These are phyloP conservation scores for Ordospora pajunii DNA, from an alignment of 371 early-diverging fungal genomes.

Conservation along the genomic window DNA sequence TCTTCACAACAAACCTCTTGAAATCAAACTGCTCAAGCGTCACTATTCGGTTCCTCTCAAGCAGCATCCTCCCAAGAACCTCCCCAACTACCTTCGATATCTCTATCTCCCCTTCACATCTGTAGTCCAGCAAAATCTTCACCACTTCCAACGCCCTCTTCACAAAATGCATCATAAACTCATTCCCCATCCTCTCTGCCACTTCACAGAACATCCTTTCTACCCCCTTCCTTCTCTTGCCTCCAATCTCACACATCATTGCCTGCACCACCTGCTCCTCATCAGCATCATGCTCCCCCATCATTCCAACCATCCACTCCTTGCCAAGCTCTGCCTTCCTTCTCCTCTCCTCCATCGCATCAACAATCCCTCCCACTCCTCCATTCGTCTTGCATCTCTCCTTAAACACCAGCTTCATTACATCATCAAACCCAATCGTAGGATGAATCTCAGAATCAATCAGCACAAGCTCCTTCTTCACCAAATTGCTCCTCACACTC, in stretches of 20 bases:
- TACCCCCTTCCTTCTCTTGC: background rate
- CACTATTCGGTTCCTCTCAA: conserved; percentile 40
- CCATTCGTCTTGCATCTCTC: background rate
- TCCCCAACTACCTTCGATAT: conserved; percentile 32
- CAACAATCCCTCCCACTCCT: background rate
- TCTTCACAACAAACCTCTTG: conserved; percentile 36
- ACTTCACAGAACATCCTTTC: background rate
- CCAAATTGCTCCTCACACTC: conserved; percentile 25
- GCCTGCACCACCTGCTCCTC: background rate
- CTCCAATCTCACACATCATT: background rate
- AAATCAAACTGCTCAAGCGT: conserved; percentile 47
- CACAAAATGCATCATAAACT: conserved; percentile 13
- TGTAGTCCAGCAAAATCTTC: conserved; percentile 4
- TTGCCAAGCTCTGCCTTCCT: background rate
- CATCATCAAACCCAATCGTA: background rate
- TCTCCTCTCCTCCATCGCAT: background rate
- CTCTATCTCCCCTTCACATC: conserved; percentile 30
- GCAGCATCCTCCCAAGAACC: conserved; percentile 41
- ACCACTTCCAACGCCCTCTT: background rate
- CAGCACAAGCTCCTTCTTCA: conserved; percentile 46
- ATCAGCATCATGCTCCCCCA: too few relatives aligned
- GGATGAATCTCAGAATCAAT: conserved; percentile 33
- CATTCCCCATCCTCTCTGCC: background rate
- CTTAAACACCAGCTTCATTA: conserved; percentile 7
- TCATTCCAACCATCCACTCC: background rate